Evolutionary conservation across 805 yeast species (phyloP).

Genomic region (Candida michaelii): DNA sequence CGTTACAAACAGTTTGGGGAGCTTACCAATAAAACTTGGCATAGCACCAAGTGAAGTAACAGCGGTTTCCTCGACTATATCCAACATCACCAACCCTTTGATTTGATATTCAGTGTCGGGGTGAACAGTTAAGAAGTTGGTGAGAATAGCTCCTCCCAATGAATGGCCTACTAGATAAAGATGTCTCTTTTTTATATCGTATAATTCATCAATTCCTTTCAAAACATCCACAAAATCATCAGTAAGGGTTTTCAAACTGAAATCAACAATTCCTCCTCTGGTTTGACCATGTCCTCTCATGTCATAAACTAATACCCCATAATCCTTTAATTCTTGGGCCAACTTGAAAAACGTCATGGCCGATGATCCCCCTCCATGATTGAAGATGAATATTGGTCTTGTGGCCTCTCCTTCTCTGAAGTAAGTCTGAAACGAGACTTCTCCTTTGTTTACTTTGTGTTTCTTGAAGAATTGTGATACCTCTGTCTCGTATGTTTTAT

Average conservation of each 20-base stretch:
- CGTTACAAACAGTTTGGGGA: slow-evolving; percentile 62
- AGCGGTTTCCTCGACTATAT: slow-evolving; percentile 94
- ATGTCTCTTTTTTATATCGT: slow-evolving; percentile 18
- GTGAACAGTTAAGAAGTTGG: slow-evolving; percentile 44
- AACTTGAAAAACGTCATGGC: slow-evolving; percentile 72
- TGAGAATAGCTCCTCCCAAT: slow-evolving; percentile 83
- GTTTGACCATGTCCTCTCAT: slow-evolving; percentile 79
- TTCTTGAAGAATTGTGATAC: slow-evolving; percentile 2
- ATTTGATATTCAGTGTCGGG: slow-evolving; percentile 28
- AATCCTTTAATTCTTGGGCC: slow-evolving; percentile 47
- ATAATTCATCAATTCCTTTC: slow-evolving; percentile 27
- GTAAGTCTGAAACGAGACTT: slow-evolving; percentile 43
- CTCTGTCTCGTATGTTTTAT: slow-evolving; percentile 1
- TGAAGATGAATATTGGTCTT: slow-evolving; percentile 66
- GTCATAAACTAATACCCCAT: slow-evolving; percentile 74
- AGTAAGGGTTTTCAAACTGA: slow-evolving; percentile 50
- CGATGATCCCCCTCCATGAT: slow-evolving; percentile 96
- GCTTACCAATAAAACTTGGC: slow-evolving; percentile 59
- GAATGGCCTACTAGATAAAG: slow-evolving; percentile 83
- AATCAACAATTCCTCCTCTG: slow-evolving; percentile 20
- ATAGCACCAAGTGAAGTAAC: slow-evolving; percentile 64
- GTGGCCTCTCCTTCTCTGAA: slow-evolving; percentile 49
- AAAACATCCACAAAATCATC: slow-evolving; percentile 58
- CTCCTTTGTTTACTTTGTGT: slow-evolving; percentile 16
- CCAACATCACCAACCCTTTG: slow-evolving; percentile 76